Base-by-base conservation (phyloP, 352 stramenopile genomes). In the Aphanomyces astaci region DNA sequence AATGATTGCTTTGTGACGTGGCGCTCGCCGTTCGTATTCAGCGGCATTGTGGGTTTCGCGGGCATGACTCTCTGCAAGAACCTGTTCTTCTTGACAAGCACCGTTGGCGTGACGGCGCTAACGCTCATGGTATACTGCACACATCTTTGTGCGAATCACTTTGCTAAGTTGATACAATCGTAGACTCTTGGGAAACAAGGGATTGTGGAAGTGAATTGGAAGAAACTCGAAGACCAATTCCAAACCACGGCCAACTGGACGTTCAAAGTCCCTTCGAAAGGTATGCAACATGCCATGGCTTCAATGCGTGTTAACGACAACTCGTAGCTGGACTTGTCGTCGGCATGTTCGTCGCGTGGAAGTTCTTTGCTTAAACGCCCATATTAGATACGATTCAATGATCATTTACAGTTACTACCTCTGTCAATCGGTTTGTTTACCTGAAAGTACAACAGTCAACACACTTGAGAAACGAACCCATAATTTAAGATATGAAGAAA, bases 201-300 rank as follows among this genome's bases (percentile, higher is more conserved):
- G 22, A 59, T 59, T 59, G 24, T 59, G 1, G 17, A 59, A 40
- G 51, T 59, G 0, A 19, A 59, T n/a, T 59, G 51, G 51, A 32
- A 59, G 27, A 59, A 59, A 19, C 15, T 59, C 25, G 25, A 59
- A 59, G 27, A 36, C 30, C 7, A 22, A 7, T 59, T 59, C 24
- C 19, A 36, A 36, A 39, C 9, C 24, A 3, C 17, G 22, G 13
- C n/a, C n/a, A n/a, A 53, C 13, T 53, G 22, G 51, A 59, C 25
- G 24, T 1, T 59, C 30, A 30, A 59, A 59, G 27, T 59, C 51
- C 51, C 51, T 30, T 59, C 51, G 9, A 59, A 59, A 59, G 51
- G 51, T 59, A 59, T 15, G 28, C 17, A 11, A 33, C 24, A 11
- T 15, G 7, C 24, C 51, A 33, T 59, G 11, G 19, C 1, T 59